These are phyloP conservation scores for Ogataea zsoltii DNA, from an alignment of 805 yeast genomes.

Conservation along the genomic window DNA sequence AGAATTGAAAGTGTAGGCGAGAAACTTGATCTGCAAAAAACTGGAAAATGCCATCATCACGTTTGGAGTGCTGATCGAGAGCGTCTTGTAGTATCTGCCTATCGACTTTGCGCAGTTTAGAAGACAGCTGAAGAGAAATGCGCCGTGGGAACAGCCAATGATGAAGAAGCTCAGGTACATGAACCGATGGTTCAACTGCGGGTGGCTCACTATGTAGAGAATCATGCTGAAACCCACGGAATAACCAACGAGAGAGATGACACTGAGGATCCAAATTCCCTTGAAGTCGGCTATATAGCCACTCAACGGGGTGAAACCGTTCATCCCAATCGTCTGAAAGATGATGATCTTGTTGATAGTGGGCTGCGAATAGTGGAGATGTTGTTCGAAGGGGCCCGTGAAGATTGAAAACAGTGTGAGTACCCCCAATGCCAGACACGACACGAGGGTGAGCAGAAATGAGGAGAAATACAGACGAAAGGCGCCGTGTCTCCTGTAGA, in stretches of 20 bases:
- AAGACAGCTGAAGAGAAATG: constrained; percentile 66
- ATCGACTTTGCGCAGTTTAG: constrained; percentile 78
- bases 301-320: constrained; percentile 73
- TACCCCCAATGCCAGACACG: constrained; percentile 34
- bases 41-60: constrained; percentile 37
- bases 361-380: constrained; percentile 61
- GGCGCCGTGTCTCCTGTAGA: constrained; percentile 2
- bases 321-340: constrained; percentile 77
- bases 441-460: constrained; percentile 29
- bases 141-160: constrained; percentile 71
- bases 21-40: constrained; percentile 30
- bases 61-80: constrained; percentile 83
- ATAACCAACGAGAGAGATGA: constrained; percentile 62
- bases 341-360: constrained; percentile 71
- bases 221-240: constrained; percentile 63
- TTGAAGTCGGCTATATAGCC: constrained; percentile 82
- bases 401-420: constrained; percentile 54
- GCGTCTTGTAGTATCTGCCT: constrained; percentile 65
- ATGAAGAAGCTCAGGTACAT: constrained; percentile 53
- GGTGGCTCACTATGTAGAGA: constrained; percentile 34
- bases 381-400: constrained; percentile 62
- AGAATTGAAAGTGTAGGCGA: constrained; percentile 20
- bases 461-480: constrained; percentile 24
- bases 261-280: constrained; percentile 70
- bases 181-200: constrained; percentile 31